These are phyloP conservation scores for Aspergillus flavus DNA, from an alignment of 2,329 filamentous ascomycete genomes.

Conservation along the genomic window DNA sequence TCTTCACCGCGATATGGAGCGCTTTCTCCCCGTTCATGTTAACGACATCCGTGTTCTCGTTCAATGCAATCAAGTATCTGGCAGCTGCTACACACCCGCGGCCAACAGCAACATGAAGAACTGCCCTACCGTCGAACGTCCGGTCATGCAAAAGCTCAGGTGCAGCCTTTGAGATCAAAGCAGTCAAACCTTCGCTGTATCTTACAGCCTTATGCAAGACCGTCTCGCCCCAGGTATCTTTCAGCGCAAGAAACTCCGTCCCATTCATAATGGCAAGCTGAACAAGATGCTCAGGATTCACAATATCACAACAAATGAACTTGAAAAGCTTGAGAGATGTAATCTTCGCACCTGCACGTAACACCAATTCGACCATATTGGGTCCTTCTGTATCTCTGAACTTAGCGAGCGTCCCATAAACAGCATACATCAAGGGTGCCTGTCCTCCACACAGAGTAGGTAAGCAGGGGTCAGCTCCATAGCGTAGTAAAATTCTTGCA, in stretches of 20 bases:
- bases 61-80: not conserved
- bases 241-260: not conserved
- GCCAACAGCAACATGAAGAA: not conserved
- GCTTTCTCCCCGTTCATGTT: not conserved
- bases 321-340: not conserved
- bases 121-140: not conserved
- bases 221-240: not conserved
- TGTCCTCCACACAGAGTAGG: not conserved
- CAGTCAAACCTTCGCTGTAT: not conserved
- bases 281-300: not conserved
- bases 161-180: not conserved
- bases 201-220: not conserved
- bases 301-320: not conserved
- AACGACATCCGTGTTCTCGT: not conserved
- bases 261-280: not conserved
- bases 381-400: rapidly evolving
- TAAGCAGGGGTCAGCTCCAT: not conserved
- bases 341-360: not conserved
- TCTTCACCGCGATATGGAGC: not conserved
- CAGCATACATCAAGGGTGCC: not conserved
- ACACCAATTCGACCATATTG: not conserved
- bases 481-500: not conserved
- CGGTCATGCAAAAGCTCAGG: not conserved
- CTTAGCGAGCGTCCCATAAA: not conserved
- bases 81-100: not conserved